These are phyloP conservation scores for Debaryomyces nepalensis DNA, from an alignment of 1,139 yeast species.

Conservation along the genomic window DNA sequence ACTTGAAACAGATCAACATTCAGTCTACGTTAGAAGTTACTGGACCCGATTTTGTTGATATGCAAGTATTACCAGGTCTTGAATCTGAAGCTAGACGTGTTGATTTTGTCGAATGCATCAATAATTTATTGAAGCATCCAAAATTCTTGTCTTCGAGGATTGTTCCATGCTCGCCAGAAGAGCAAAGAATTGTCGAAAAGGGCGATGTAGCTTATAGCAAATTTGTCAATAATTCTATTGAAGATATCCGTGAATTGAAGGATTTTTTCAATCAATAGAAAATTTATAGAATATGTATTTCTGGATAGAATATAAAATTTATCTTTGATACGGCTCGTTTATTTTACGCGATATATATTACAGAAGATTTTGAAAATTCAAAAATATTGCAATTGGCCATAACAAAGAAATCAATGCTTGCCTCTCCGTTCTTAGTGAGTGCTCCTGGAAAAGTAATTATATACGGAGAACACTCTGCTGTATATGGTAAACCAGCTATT, in stretches of 20 bases:
- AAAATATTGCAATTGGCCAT: neutral
- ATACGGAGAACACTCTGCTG: conserved; percentile 98
- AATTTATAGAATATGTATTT: conserved; percentile 8
- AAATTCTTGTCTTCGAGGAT: conserved; percentile 76
- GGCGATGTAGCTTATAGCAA: conserved; percentile 46
- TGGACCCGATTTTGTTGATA: conserved; percentile 24
- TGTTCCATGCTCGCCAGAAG: conserved; percentile 65
- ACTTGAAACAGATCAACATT: conserved; percentile 25
- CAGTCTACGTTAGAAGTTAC: conserved; percentile 19
- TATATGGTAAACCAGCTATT: conserved; percentile 87
- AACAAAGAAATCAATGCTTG: conserved; percentile 8
- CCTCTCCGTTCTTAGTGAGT: conserved; percentile 69
- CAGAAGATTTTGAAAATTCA: neutral
- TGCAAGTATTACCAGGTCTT: conserved; percentile 60
- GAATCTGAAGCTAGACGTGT: conserved; percentile 61
- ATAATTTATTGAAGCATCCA: conserved; percentile 81
- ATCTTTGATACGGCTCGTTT: neutral
- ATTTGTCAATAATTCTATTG: conserved; percentile 55
- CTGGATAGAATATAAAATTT: neutral
- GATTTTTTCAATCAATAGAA: conserved; percentile 35
- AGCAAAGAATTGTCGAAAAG: conserved; percentile 54
- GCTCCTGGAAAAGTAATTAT: conserved; percentile 97
- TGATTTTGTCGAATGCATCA: conserved; percentile 61
- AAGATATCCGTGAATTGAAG: conserved; percentile 60
- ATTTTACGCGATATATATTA: neutral